phyloP scores from a whole-genome alignment of 257 asterid genomes.

The Solanum etuberosum region DNA sequence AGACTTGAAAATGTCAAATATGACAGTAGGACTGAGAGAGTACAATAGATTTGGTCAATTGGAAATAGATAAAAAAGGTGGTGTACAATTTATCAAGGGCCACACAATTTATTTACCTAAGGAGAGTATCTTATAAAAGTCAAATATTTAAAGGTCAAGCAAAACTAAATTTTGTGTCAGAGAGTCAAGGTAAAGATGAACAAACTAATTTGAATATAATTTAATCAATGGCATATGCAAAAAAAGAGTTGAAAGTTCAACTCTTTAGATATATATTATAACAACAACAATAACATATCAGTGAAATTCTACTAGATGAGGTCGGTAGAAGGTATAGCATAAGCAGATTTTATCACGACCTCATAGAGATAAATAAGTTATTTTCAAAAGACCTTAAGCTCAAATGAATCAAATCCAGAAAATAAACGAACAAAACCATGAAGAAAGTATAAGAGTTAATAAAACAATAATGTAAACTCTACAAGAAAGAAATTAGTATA shows the following conservation, averaged over 20 bases:
- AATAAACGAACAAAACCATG: no score
- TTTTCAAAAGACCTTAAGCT: fast-evolving
- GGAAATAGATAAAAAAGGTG: background rate
- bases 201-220: background rate
- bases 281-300: no score
- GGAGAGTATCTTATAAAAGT: background rate
- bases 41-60: background rate
- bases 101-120: background rate
- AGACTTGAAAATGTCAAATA: background rate
- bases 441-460: no score
- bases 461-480: no score
- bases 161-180: background rate
- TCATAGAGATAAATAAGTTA: no score
- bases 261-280: no score
- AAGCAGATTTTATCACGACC: fast-evolving
- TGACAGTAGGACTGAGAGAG: background rate
- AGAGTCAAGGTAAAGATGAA: background rate
- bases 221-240: no score
- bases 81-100: background rate
- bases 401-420: no score
- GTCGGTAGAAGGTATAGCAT: fast-evolving
- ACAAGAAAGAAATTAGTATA: no score
- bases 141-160: background rate
- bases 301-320: no score
- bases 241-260: background rate